phyloP scores from a whole-genome alignment of 2,329 filamentous ascomycete genomes.

The Ceratocystis variospora region DNA sequence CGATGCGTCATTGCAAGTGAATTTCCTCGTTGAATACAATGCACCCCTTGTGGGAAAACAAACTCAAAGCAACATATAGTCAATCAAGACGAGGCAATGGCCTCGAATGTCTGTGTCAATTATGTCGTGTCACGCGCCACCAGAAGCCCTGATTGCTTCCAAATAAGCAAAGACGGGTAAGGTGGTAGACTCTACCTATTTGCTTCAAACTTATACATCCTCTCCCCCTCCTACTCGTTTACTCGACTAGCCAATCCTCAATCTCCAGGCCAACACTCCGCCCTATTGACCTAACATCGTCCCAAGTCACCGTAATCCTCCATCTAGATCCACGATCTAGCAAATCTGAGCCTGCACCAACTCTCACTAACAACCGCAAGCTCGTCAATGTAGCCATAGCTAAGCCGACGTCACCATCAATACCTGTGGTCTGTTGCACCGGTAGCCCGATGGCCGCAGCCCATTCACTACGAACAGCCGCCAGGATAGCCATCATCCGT shows the following conservation, averaged over 20 bases:
- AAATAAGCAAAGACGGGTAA: background rate
- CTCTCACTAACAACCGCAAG: slow-evolving; percentile 52
- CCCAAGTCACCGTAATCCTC: slow-evolving; percentile 68
- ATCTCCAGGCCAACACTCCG: slow-evolving; percentile 64
- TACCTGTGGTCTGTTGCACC: slow-evolving; percentile 26
- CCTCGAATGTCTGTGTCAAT: background rate
- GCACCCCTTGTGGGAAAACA: background rate
- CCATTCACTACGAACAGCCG: slow-evolving; percentile 49
- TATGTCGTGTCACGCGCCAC: background rate
- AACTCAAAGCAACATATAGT: background rate
- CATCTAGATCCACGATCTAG: slow-evolving; percentile 59
- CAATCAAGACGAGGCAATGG: background rate
- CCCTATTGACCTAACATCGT: slow-evolving; percentile 56
- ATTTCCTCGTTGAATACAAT: background rate
- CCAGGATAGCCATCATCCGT: slow-evolving; percentile 64
- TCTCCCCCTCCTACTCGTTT: background rate
- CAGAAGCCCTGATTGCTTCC: slow-evolving; percentile 16
- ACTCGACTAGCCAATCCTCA: slow-evolving; percentile 62
- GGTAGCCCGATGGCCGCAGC: slow-evolving; percentile 24
- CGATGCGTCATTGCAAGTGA: background rate
- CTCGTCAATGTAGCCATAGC: slow-evolving; percentile 60
- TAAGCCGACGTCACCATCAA: slow-evolving; percentile 46
- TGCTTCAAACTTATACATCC: too few species aligned
- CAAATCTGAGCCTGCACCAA: slow-evolving; percentile 47
- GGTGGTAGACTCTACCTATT: background rate